Percentiles rank a stretch among this genome's conserved stretches.
These are phyloP conservation scores for Ogataea thermomethanolica DNA, from an alignment of 805 yeast species.

Conservation along the genomic window DNA sequence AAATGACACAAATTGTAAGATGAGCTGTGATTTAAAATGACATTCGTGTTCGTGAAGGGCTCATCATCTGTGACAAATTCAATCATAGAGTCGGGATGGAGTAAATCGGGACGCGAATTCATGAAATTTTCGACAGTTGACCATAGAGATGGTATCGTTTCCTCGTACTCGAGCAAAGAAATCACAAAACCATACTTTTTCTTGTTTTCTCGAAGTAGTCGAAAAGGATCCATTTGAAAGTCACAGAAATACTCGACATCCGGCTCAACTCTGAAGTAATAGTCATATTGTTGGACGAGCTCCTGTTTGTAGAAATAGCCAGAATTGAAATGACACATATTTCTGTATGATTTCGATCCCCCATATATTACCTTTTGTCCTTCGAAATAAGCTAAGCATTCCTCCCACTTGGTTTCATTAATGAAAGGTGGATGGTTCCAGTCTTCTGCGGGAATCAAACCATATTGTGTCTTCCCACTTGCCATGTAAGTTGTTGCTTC, in stretches of 20 bases:
- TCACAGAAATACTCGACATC: conserved; percentile 87
- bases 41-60: conserved; percentile 43
- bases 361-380: conserved; percentile 60
- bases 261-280: conserved; percentile 95
- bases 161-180: conserved; percentile 73
- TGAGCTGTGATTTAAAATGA: conserved; percentile 40
- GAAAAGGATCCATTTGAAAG: conserved; percentile 82
- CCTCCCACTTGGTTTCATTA: conserved; percentile 52
- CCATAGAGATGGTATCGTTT: conserved; percentile 87
- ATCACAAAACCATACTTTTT: conserved; percentile 89
- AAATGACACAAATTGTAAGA: conserved; percentile 78
- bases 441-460: conserved; percentile 58
- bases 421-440: conserved; percentile 80
- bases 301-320: conserved; percentile 86
- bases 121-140: conserved; percentile 63
- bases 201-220: conserved; percentile 66
- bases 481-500: conserved; percentile 59
- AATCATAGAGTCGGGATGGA: conserved; percentile 63
- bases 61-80: conserved; percentile 54
- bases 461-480: conserved; percentile 65
- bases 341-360: conserved; percentile 65
- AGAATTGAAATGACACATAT: conserved; percentile 94
- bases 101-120: conserved; percentile 51
- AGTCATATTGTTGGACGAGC: conserved; percentile 68
- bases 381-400: conserved; percentile 42